phyloP scores from a whole-genome alignment of 257 asterid species.

The Ilex aquifolium region DNA sequence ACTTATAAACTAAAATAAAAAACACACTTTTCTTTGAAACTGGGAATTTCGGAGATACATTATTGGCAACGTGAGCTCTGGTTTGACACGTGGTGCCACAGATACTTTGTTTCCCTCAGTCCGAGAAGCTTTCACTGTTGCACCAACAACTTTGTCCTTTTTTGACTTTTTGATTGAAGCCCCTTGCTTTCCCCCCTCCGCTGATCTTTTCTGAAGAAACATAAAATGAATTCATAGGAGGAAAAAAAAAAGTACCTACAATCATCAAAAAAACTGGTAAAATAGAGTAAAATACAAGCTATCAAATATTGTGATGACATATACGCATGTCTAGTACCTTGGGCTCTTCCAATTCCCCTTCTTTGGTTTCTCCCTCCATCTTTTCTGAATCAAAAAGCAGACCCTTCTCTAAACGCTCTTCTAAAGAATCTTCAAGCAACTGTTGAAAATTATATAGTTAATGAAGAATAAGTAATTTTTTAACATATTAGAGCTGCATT shows the following conservation, averaged over 20 bases:
- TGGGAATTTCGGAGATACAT: conserved; percentile 37
- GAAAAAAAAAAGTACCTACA: too few species aligned
- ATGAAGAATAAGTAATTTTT: conserved; percentile 9
- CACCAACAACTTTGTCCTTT: conserved; percentile 73
- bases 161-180: conserved; percentile 60
- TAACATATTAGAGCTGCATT: neutral
- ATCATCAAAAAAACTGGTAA: too few species aligned
- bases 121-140: conserved; percentile 74
- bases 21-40: too few species aligned
- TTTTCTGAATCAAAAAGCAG: conserved; percentile 59
- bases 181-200: conserved; percentile 78
- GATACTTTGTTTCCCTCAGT: conserved; percentile 51
- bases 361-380: conserved; percentile 70
- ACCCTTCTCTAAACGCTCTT: conserved; percentile 84
- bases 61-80: conserved; percentile 77
- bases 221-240: conserved; percentile 1
- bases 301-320: neutral
- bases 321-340: conserved; percentile 37
- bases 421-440: conserved; percentile 94
- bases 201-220: conserved; percentile 56
- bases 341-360: conserved; percentile 77
- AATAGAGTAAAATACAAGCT: neutral
- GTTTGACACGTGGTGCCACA: conserved; percentile 83
- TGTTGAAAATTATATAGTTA: conserved; percentile 31
- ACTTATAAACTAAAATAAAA: too few species aligned